phyloP scores from a whole-genome alignment of 345 rosid species.

The Syzygium aqueum region DNA sequence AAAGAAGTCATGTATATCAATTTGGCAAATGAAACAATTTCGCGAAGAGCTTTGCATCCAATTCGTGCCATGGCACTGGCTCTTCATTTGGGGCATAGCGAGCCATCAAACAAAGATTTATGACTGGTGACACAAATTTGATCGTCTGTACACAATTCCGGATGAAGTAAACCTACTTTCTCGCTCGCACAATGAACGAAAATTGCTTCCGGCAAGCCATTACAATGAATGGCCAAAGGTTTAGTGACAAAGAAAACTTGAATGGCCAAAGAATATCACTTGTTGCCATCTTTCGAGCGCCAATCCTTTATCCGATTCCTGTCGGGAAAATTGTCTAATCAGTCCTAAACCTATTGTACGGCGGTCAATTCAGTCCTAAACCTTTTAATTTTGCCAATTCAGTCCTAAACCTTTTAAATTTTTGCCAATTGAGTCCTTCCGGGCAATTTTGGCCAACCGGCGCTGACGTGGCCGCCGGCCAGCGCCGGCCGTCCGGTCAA shows the following conservation, averaged over 20 bases:
- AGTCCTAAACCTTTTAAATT: too few species aligned
- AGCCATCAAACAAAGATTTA: not conserved
- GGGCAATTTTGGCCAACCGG: too few species aligned
- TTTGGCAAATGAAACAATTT: not conserved
- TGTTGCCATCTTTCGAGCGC: conserved; percentile 6
- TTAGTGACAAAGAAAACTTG: not conserved
- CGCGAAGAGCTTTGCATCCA: accelerated
- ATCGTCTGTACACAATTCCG: not conserved
- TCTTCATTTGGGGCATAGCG: not conserved
- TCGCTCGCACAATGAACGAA: not conserved
- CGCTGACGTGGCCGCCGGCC: too few species aligned
- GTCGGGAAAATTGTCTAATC: too few species aligned
- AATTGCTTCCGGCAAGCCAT: not conserved
- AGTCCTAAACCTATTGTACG: too few species aligned
- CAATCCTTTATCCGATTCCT: conserved; percentile 5
- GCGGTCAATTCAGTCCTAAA: too few species aligned
- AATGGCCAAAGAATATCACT: not conserved
- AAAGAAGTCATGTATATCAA: not conserved
- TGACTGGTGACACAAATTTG: not conserved
- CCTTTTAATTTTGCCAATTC: too few species aligned
- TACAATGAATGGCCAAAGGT: not conserved
- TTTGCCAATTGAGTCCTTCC: too few species aligned
- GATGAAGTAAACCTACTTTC: not conserved
- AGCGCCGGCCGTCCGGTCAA: too few species aligned
- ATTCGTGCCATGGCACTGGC: not conserved